Evolutionary conservation across 768 basidiomycete species (phyloP).

Genomic region (Suillus occidentalis): DNA sequence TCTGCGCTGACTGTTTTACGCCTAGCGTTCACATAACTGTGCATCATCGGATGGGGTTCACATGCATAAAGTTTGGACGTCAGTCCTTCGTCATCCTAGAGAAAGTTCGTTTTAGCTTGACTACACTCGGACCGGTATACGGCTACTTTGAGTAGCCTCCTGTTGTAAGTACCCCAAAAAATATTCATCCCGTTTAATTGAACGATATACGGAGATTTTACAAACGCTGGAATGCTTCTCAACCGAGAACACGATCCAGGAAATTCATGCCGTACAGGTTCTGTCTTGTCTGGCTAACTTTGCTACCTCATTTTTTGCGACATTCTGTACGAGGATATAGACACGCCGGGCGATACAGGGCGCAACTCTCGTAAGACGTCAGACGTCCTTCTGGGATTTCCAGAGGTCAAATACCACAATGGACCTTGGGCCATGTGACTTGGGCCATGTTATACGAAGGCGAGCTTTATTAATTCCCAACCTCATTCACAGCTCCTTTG

Average conservation of each 20-base stretch:
- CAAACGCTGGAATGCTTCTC: conserved; percentile 41
- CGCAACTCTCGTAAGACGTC: neutral
- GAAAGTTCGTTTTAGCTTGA: neutral
- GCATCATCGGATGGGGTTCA: neutral
- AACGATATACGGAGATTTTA: conserved; percentile 19
- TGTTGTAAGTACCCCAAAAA: neutral
- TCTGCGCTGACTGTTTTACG: neutral
- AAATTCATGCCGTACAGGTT: conserved; percentile 20
- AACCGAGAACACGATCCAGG: neutral
- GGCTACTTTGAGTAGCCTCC: neutral
- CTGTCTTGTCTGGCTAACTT: conserved; percentile 19
- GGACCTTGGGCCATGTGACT: neutral
- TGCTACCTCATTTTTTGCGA: conserved; percentile 18
- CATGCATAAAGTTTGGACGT: neutral
- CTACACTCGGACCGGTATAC: neutral
- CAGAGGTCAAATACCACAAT: neutral
- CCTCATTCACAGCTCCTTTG: neutral
- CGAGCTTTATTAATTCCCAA: neutral
- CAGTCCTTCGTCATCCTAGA: neutral
- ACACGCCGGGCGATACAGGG: neutral
- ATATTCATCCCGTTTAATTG: neutral
- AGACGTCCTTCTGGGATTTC: neutral
- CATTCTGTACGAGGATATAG: conserved; percentile 11
- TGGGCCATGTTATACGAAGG: neutral
- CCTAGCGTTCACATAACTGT: neutral